Conservation (phyloP, 805 yeast species). For the Lipomyces chichibuensis region DNA sequence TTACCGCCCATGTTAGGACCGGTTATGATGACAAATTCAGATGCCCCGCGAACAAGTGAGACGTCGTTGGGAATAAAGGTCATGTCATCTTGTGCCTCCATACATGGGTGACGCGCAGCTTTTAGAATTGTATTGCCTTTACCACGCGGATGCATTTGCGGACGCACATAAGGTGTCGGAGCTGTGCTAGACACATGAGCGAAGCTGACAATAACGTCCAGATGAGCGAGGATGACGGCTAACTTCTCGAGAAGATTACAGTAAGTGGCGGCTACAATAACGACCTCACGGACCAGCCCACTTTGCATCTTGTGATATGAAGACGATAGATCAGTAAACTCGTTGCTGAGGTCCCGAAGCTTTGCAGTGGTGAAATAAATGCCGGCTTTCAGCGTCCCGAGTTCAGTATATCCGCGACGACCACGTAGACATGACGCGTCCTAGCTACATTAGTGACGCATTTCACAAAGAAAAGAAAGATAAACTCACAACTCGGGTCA, state of each 20-base stretch:
- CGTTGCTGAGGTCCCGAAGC: conserved; percentile 61
- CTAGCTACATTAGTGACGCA: conserved; percentile 41
- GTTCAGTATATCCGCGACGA: conserved; percentile 62
- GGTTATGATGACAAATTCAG: conserved; percentile 81
- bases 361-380: conserved; percentile 81
- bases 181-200: conserved; percentile 85
- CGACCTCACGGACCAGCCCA: conserved; percentile 78
- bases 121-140: conserved; percentile 53
- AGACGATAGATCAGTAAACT: conserved; percentile 59
- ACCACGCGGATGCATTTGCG: conserved; percentile 61
- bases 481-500: conserved; percentile 60
- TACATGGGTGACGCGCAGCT: conserved; percentile 92
- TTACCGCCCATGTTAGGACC: conserved; percentile 99
- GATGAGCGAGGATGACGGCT: conserved; percentile 63
- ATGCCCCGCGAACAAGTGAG: conserved; percentile 55
- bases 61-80: conserved; percentile 92
- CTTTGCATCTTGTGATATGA: conserved; percentile 77
- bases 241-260: conserved; percentile 74
- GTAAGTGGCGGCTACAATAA: conserved; percentile 78
- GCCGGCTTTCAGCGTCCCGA: conserved; percentile 94
- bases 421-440: conserved; percentile 79
- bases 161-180: conserved; percentile 77
- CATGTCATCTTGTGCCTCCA: conserved; percentile 89
- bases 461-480: background rate
- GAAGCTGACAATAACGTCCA: conserved; percentile 84